Conservation (phyloP, 1,139 yeast species). For the Meyerozyma sp. region DNA sequence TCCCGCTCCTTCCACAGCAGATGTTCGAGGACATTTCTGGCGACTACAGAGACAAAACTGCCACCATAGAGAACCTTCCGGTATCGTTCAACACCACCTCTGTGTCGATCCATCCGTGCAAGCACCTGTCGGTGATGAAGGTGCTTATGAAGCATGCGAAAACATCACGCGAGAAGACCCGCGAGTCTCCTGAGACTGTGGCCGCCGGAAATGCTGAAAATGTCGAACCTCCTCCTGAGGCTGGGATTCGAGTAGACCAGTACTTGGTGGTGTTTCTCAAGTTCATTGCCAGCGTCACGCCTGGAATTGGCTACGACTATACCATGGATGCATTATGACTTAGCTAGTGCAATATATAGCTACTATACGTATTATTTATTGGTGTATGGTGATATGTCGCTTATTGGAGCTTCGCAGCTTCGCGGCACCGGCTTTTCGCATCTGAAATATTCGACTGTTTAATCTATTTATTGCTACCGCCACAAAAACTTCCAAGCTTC, state of each 20-base stretch:
- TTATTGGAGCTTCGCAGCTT: background rate
- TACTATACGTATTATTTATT: too few species aligned
- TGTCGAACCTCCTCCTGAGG: slow-evolving; percentile 10
- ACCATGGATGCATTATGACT: slow-evolving; percentile 80
- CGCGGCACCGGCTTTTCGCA: background rate
- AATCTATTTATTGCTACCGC: too few species aligned
- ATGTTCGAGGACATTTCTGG: slow-evolving; percentile 93
- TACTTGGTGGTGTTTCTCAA: slow-evolving; percentile 84
- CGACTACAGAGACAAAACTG: slow-evolving; percentile 93
- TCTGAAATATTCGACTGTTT: too few species aligned
- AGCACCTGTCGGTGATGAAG: slow-evolving; percentile 92
- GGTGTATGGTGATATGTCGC: background rate
- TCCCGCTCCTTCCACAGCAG: slow-evolving; percentile 78
- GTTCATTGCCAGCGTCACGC: slow-evolving; percentile 94
- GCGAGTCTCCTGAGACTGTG: slow-evolving; percentile 4
- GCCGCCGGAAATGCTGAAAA: slow-evolving; percentile 9
- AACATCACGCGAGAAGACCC: background rate
- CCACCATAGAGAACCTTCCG: slow-evolving; percentile 91
- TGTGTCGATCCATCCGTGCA: slow-evolving; percentile 94
- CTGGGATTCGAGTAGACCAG: slow-evolving; percentile 74
- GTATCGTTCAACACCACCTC: slow-evolving; percentile 73
- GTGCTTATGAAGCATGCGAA: slow-evolving; percentile 63
- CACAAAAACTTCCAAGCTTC: too few species aligned
- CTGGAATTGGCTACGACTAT: slow-evolving; percentile 94
- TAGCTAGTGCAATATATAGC: background rate